Evolutionary conservation across 768 basidiomycete species (phyloP), one percentile per base, ranked within the genome.

Genomic region (Mycena olivaceomarginata): DNA sequence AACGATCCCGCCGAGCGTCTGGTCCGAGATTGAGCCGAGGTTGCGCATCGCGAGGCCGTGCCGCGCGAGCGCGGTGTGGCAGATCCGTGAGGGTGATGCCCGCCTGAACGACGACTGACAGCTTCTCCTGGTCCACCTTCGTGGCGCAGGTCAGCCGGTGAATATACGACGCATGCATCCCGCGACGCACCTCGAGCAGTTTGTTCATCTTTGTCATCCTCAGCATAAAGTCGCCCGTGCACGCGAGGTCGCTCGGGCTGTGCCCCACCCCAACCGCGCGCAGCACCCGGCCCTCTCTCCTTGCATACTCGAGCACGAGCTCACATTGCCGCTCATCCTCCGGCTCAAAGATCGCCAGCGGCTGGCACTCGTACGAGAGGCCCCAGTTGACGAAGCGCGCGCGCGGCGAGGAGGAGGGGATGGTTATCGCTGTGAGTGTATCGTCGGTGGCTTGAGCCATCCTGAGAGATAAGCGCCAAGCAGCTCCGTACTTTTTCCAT

Each of bases 11-110:
- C 92, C 98, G 77, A 99, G 90, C 9, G 97, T 96, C 84, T 99
- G 98, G 84, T 98, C 97, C 51, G 98, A 98, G 81, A 99, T 99
- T 31, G 98, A 98, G 41, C 98, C 98, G 79, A 99, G 90, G 85
- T 96, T 98, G 81, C 91, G 93, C 92, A 99, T 94, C 45, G 97
- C 98, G 41, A 99, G 91, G 59, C 90, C 90, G 81, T 93, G 87
- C 18, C 86, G 85, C 66, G 89, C 91, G 68, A 99, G 93, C 39
- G 89, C 88, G 31, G 83, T 86, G 78, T 98, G 96, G n/a, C 10
- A 99, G 90, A 67, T 91, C 88, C 76, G 94, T 89, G 70, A 99
- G 93, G 8, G 92, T 94, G 83, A 97, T 94, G 16, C 97, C 97
- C 5, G 92, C 94, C 85, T 98, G 92, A 0, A 91, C 94, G 80